phyloP scores from a whole-genome alignment of 495 filamentous ascomycete genomes.

The Xylaria telfairii region DNA sequence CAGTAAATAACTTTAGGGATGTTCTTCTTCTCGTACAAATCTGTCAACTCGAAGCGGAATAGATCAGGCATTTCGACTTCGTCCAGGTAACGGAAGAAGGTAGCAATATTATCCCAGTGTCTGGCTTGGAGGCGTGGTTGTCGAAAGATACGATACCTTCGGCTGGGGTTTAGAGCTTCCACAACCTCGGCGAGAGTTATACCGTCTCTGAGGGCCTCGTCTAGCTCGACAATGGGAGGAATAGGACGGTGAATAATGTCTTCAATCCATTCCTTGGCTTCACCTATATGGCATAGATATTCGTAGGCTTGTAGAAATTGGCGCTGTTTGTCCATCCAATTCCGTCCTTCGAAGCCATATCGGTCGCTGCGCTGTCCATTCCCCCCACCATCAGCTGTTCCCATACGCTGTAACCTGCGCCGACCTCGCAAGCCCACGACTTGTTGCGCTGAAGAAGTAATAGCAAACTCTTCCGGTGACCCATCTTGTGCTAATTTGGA shows the following conservation, averaged over 20 bases:
- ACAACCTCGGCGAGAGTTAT: conserved; percentile 97
- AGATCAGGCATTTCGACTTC: conserved; percentile 95
- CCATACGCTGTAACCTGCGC: conserved; percentile 77
- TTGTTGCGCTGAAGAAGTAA: conserved; percentile 75
- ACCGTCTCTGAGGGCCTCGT: conserved; percentile 91
- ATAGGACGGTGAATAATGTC: conserved; percentile 88
- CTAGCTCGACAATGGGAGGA: conserved; percentile 93
- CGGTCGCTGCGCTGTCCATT: conserved; percentile 56
- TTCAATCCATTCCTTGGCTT: conserved; percentile 99
- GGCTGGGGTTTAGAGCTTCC: conserved; percentile 80
- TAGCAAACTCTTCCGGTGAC: conserved; percentile 76
- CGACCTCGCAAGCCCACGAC: conserved; percentile 88
- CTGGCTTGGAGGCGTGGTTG: conserved; percentile 85
- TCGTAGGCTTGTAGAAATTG: conserved; percentile 98
- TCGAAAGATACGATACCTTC: conserved; percentile 81
- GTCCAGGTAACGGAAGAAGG: conserved; percentile 91
- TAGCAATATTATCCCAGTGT: conserved; percentile 95
- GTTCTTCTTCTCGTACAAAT: conserved; percentile 99
- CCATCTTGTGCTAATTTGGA: conserved; percentile 82
- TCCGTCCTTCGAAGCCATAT: conserved; percentile 80
- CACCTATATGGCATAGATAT: conserved; percentile 98
- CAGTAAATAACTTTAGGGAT: conserved; percentile 99
- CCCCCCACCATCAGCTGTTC: conserved; percentile 52
- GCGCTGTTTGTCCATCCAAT: conserved; percentile 98
- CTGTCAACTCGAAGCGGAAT: conserved; percentile 98